A percentile compares a stretch with the other conserved stretches of the same genome.
Evolutionary conservation across 2,329 filamentous ascomycete species (phyloP).

Genomic region (Samsoniella hepiali): DNA sequence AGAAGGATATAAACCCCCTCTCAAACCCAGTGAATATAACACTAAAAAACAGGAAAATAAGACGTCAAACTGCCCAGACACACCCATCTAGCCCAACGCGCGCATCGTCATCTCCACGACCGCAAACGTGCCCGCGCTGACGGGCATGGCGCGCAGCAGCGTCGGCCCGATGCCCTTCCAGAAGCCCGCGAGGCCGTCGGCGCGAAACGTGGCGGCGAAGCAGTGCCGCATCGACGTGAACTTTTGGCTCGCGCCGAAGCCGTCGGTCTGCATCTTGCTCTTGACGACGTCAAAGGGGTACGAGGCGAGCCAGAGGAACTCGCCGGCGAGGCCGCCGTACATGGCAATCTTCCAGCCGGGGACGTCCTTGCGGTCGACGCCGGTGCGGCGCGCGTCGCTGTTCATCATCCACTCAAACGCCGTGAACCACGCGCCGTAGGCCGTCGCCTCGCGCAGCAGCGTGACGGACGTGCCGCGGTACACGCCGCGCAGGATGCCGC

Average conservation of each 20-base stretch:
- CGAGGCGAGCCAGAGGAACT: constrained; percentile 87
- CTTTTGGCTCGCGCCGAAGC: constrained; percentile 67
- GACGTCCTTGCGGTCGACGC: constrained; percentile 71
- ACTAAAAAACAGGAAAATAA: not conserved
- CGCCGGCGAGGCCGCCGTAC: constrained; percentile 90
- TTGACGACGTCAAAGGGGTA: constrained; percentile 98
- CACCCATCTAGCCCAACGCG: constrained; percentile 45
- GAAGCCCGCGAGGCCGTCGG: constrained; percentile 78
- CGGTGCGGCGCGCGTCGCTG: constrained; percentile 74
- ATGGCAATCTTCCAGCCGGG: constrained; percentile 81
- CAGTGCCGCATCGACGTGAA: constrained; percentile 85
- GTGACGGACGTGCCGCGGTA: constrained; percentile 90
- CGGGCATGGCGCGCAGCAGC: constrained; percentile 90
- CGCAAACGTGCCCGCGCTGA: constrained; percentile 95
- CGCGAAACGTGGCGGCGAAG: constrained; percentile 76
- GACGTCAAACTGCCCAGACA: not conserved
- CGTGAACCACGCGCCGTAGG: constrained; percentile 94
- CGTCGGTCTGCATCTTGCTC: constrained; percentile 99
- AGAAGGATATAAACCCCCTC: not conserved
- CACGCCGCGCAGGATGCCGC: constrained; percentile 64
- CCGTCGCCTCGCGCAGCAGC: constrained; percentile 81
- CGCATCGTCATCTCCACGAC: constrained; percentile 69
- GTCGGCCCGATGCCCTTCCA: constrained; percentile 94
- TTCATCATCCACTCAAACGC: constrained; percentile 98
- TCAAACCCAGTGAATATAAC: not conserved